phyloP scores from a whole-genome alignment of 306 rosid species.

The Quercus robur region DNA sequence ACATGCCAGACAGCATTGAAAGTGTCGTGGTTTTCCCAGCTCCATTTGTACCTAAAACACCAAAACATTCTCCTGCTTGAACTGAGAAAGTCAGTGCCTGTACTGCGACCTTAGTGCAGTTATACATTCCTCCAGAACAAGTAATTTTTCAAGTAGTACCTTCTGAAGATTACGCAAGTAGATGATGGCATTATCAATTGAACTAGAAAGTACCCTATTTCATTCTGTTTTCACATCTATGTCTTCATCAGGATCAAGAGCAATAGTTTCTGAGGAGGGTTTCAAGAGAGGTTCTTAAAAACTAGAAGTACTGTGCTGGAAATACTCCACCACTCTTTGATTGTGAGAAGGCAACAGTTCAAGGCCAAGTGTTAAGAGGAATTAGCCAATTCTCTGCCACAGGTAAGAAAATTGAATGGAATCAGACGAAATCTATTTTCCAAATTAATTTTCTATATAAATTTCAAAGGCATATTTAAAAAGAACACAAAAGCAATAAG shows the following conservation, averaged over 20 bases:
- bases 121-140: constrained; percentile 50
- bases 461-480: background rate
- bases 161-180: constrained; percentile 79
- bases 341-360: constrained; percentile 65
- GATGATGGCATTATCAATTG: constrained; percentile 72
- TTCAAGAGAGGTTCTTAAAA: constrained; percentile 65
- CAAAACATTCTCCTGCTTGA: constrained; percentile 94
- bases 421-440: constrained; percentile 8
- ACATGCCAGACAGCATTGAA: constrained; percentile 84
- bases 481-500: background rate
- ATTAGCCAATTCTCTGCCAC: constrained; percentile 70
- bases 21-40: constrained; percentile 33
- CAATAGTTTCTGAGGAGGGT: constrained; percentile 39
- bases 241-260: constrained; percentile 63
- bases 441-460: background rate
- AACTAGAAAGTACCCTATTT: constrained; percentile 82
- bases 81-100: constrained; percentile 87
- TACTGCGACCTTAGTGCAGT: constrained; percentile 69
- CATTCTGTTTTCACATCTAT: constrained; percentile 84
- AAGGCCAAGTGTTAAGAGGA: constrained; percentile 72
- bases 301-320: constrained; percentile 33
- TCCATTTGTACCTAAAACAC: constrained; percentile 95
- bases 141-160: constrained; percentile 38
- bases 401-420: constrained; percentile 29
- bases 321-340: constrained; percentile 41